A percentile compares a stretch with the other conserved stretches of the same genome.
phyloP scores from a whole-genome alignment of 2,329 filamentous ascomycete species.

The Grosmannia serpens region DNA sequence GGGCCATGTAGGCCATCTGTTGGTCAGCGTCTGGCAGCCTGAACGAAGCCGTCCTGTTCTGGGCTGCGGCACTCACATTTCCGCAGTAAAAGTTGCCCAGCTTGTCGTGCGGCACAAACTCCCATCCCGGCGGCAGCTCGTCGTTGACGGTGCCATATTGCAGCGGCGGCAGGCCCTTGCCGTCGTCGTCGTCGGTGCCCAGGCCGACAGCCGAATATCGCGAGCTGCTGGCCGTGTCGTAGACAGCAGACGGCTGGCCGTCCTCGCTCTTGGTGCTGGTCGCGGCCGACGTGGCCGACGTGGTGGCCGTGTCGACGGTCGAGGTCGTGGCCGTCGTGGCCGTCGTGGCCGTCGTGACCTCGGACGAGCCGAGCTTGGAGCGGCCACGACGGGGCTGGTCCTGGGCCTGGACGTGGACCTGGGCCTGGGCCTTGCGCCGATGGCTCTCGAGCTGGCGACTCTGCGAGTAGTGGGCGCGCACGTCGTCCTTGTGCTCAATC shows the following conservation, averaged over 20 bases:
- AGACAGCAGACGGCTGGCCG: not conserved
- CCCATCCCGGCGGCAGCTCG: slow-evolving; percentile 66
- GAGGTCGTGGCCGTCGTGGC: not conserved
- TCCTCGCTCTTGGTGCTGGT: not conserved
- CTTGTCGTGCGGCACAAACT: slow-evolving; percentile 59
- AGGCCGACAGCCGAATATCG: not conserved
- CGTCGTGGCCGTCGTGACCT: not conserved
- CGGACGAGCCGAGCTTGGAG: slow-evolving; percentile 5
- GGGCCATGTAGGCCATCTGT: slow-evolving; percentile 81
- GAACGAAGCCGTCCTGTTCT: not conserved
- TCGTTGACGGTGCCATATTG: slow-evolving; percentile 73
- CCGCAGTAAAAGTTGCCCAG: slow-evolving; percentile 90
- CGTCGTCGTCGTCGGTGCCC: not conserved
- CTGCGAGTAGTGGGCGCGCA: slow-evolving; percentile 57
- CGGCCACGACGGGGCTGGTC: not conserved
- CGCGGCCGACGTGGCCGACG: not conserved
- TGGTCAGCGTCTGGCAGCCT: not conserved
- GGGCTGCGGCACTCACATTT: slow-evolving; percentile 46
- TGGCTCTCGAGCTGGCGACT: slow-evolving; percentile 1
- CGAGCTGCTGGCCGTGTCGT: not conserved
- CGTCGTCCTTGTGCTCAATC: slow-evolving; percentile 59
- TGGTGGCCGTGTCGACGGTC: not conserved
- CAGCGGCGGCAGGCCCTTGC: slow-evolving; percentile 52
- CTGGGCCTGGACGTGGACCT: too few species aligned
- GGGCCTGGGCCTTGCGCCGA: not conserved